Base-by-base conservation (phyloP, 768 basidiomycete species). In the Tylopilus felleus region DNA sequence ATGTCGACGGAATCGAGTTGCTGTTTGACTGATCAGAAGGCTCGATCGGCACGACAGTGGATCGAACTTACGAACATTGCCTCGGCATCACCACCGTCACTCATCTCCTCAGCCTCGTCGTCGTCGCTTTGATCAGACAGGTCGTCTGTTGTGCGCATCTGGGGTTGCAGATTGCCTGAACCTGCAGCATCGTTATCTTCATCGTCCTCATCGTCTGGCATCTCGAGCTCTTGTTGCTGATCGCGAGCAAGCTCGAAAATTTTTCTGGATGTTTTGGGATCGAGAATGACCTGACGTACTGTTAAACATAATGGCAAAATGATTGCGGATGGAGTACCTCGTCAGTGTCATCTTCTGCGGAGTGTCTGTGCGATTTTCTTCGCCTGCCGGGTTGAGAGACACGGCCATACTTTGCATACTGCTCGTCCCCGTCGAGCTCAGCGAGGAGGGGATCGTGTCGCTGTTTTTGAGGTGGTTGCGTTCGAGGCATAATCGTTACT, bases 161-260 rank as follows among this genome's bases (percentile, higher is more conserved):
- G 57, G 35, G 61, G 55, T 38, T 71, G 58, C 41, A 71, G 29
- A 47, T 58, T 58, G 63, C 57, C n/a, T 47, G 65, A 63, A 31
- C 70, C 65, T 10, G 67, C 31, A 58, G 55, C 47, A 54, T 61
- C 63, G 27, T 69, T 61, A 13, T 74, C 74, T 12, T 74, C 72
- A 19, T 74, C 73, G 29, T 81, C 79, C 1, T 80, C 80, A 53
- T 85, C 82, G 27, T 84, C 82, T 17, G 75, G 74, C 61, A 83
- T 78, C 50, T 83, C 84, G 4, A 95, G 71, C 66, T 98, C 94
- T 67, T 93, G 87, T 72, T 98, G 94, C 71, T 99, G 96, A 61
- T 90, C 87, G 65, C 82, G 80, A 16, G 96, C 96, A 51, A 99
- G 82, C 68, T 94, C 89, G 60, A 99, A 88, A 46, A 99, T 97